Base-by-base conservation (phyloP, 169 alveolate genomes). In the Eimeria acervulina region DNA sequence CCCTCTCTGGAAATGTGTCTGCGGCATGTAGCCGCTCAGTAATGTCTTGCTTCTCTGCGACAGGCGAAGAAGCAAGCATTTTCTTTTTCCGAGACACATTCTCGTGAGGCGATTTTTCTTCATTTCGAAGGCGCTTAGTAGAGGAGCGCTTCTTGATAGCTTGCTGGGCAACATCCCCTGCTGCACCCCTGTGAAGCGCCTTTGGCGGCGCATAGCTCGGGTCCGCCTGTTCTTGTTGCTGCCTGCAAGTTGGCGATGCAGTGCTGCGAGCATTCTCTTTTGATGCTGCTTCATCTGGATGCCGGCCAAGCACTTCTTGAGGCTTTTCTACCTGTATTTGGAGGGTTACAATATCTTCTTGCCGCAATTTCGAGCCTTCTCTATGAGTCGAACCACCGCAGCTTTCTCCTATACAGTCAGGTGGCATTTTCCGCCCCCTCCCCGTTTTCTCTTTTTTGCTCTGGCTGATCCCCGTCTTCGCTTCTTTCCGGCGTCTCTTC, bases 401-500 rank as follows among this genome's bases (percentile, higher is more conserved):
- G 66, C 42, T 42, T 31, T 38, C 91, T 44, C 19, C 31, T 13
- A 36, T 40, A 33, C 21, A 15, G 8, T 55, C 74, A 2, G 38
- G 52, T 17, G 28, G 74, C 76, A 5, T 13, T 21, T n/a, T 28
- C n/a, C 33, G 15, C 74, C 28, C 91, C 51, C 31, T 0, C 23
- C 52, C 76, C 51, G 70, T 15, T 10, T 55, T 44, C 36, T 26
- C 44, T 28, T 26, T 51, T 4, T 81, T n/a, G 36, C 36, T 23
- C 44, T 38, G 38, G 72, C 51, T 15, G 76, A 38, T 31, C 76
- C 31, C 76, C 15, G 76, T 31, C 17, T 83, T 31, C 36, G 52
- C 44, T 52, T 52, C 91, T 7, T 55, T 83, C 66, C n/a, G 91
- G 76, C 91, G 72, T 59, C 28, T 83, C 66, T 21, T 80, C 44